These are phyloP conservation scores for Stentor coeruleus DNA, from an alignment of 73 alveolate genomes.

Conservation along the genomic window DNA sequence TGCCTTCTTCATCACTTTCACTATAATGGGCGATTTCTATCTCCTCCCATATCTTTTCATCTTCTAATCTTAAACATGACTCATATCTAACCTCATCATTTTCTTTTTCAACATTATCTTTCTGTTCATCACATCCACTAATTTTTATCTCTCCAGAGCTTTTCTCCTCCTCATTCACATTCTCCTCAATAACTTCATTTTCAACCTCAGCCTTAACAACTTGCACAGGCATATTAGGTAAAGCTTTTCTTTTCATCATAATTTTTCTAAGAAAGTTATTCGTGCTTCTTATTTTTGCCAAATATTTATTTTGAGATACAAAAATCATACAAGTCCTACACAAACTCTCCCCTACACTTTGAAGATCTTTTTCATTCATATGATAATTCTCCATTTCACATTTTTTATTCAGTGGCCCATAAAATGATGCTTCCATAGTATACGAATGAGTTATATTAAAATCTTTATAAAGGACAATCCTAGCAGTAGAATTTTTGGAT, in stretches of 20 bases:
- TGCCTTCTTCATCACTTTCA: slow-evolving; percentile 7
- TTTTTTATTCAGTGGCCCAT: slow-evolving; percentile 64
- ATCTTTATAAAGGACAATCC: slow-evolving; percentile 83
- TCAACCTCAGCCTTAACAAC: neutral
- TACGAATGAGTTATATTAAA: slow-evolving; percentile 76
- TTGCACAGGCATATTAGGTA: neutral
- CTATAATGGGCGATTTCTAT: neutral
- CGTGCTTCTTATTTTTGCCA: neutral
- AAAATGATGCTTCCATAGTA: slow-evolving; percentile 92
- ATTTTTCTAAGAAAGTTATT: neutral
- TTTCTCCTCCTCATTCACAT: neutral
- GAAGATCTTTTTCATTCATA: neutral
- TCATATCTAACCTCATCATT: neutral
- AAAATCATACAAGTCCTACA: slow-evolving; percentile 6
- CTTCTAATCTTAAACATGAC: neutral
- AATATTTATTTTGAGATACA: neutral
- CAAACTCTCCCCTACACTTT: neutral
- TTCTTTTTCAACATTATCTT: neutral
- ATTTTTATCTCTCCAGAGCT: too few species aligned
- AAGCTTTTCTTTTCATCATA: neutral
- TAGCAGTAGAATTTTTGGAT: slow-evolving; percentile 90
- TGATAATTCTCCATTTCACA: neutral
- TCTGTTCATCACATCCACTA: neutral
- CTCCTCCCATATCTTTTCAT: neutral
- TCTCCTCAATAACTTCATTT: neutral